Conservation (phyloP, 208 protist genomes). For the Acanthamoeba divionensis region DNA sequence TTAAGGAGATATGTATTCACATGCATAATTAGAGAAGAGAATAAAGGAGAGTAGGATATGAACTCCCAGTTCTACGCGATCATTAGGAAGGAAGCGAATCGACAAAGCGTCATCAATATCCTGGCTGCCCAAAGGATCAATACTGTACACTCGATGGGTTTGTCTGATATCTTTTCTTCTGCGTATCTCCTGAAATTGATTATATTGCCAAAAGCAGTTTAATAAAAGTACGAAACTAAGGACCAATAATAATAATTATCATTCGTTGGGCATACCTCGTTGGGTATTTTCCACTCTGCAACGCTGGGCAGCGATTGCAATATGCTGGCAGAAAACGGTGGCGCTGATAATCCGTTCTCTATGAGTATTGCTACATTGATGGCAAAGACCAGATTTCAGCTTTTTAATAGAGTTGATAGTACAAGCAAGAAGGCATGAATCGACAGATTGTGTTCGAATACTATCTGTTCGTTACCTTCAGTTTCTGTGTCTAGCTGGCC, state of each 20-base stretch:
- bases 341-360: background rate
- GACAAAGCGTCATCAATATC: slow-evolving; percentile 86
- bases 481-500: slow-evolving; percentile 90
- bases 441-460: slow-evolving; percentile 61
- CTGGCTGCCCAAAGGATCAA: slow-evolving; percentile 92
- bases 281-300: background rate
- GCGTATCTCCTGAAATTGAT: slow-evolving; percentile 65
- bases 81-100: slow-evolving; percentile 55
- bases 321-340: slow-evolving; percentile 5
- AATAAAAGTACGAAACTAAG: background rate
- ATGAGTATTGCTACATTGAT: background rate
- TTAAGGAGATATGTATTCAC: background rate
- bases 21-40: background rate
- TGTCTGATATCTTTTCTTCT: slow-evolving; percentile 87
- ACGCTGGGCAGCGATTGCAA: background rate
- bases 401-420: background rate
- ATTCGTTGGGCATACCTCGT: background rate
- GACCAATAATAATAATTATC: background rate
- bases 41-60: slow-evolving; percentile 38
- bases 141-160: slow-evolving; percentile 85
- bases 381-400: background rate
- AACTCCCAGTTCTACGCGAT: slow-evolving; percentile 45
- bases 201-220: background rate
- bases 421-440: background rate
- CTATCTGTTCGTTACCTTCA: slow-evolving; percentile 85